Base-by-base conservation (phyloP, 2,329 filamentous ascomycete species). In the Myriosclerotinia duriaeana region DNA sequence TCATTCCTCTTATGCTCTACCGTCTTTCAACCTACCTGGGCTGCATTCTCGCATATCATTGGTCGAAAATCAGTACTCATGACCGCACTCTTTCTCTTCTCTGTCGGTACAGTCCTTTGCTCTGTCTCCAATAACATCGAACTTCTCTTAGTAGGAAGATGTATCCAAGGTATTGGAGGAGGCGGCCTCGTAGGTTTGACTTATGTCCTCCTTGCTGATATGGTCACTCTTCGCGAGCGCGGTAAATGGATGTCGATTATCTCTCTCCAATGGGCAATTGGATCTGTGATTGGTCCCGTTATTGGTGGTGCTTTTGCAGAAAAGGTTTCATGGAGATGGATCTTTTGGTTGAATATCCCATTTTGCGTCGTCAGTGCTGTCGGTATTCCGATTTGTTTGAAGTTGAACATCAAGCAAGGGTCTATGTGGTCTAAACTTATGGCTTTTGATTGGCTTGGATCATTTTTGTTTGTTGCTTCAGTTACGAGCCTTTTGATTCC, bases 1-100 rank as follows among this genome's bases (percentile, higher is more conserved):
- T 85, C 85, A 22, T 91, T 89, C 70, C 79, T 91, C 4, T 82
- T 91, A 58, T 70, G 83, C 85, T 86, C 84, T 63, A 86, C 88
- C 0, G 83, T 87, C 50, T 80, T 85, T 53, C 82, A 87, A 71
- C 86, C 85, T 60, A 75, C 77, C 30, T 74, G 66, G 69, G 70
- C 70, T 34, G 71, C 70, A 12, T 70, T 75, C 55, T 74, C 69
- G 20, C 65, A 73, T 46, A 71, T 74, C 30, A 67, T 71, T 53
- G 71, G 70, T 7, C 65, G 72, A 20, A 72, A 73, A 56, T 53
- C 67, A 22, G 68, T 73, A 1, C 63, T 74, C 2, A 54, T 74
- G 4, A 20, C 54, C 42, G 71, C 69, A n/a, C 53, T 74, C 20
- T 58, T 68, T 11, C 53, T 74, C 8, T 74, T 74, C 54, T 68